Base-by-base conservation (phyloP, 2,329 filamentous ascomycete species). In the Aspergillus clavatus region DNA sequence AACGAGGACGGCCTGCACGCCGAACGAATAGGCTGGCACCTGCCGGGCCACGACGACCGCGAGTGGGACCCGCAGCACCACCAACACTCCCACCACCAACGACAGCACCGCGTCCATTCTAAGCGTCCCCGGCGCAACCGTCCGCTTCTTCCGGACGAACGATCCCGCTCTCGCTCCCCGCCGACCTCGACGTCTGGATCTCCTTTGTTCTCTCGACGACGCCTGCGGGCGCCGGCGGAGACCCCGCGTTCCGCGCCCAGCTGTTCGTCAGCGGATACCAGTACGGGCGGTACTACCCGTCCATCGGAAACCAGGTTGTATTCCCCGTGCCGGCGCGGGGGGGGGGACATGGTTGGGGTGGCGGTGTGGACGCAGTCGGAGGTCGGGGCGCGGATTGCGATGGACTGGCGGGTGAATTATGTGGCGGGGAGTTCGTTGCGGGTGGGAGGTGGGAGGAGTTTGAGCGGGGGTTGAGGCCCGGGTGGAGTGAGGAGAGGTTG, bases 211-310 rank as follows among this genome's bases (percentile, higher is more conserved):
- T 83, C 2, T 72, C 70, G 0, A 74, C 76, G 0, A 67, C 73
- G 0, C 61, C 65, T 0, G 67, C 69, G 5, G 42, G n/a, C 39
- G 5, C 48, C 51, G 5, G 62, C 66, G 12, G 69, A 71, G 0
- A n/a, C n/a, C n/a, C n/a, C n/a, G n/a, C n/a, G n/a, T 71, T 78
- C 10, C 71, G 81, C 8, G 76, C 74, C 0, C 72, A 81, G 53
- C 59, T 84, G 2, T 83, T 80, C 44, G 73, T 83, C n/a, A 84
- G 84, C 44, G 81, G 81, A 0, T 84, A 83, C 54, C 80, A 83
- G 56, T 83, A 81, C 52, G 80, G 77, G 2, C 72, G 78, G 6
- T 83, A 76, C 55, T 76, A 78, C 47, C 79, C 80, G 0, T 73
- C 77, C 40, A 79, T 84, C 29, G 81, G 81, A 0, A 77, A 81